Conservation (phyloP, 306 rosid species). For the Rosa rugosa region DNA sequence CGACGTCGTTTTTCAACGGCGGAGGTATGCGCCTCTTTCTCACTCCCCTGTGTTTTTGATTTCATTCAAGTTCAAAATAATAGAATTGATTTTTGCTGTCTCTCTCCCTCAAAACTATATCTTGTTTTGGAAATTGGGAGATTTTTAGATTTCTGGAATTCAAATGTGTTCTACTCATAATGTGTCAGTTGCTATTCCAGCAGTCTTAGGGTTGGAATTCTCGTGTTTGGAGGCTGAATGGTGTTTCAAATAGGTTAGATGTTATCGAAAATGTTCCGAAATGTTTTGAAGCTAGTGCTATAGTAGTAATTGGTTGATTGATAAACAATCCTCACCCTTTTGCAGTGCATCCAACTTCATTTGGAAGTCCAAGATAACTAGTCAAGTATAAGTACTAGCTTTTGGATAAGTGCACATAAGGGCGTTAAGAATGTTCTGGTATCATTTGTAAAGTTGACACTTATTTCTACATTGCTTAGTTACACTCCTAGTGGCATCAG, state of each 20-base stretch:
- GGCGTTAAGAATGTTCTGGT: not conserved
- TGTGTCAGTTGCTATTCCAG: too few species aligned
- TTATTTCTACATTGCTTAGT: not conserved
- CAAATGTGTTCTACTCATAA: too few species aligned
- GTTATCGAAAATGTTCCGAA: too few species aligned
- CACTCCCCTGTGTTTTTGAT: not conserved
- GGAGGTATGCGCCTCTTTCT: slow-evolving; percentile 32
- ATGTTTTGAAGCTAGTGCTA: too few species aligned
- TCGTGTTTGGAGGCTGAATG: too few species aligned
- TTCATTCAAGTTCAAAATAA: not conserved
- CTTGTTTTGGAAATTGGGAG: too few species aligned
- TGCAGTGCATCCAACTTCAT: not conserved
- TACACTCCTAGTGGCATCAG: not conserved
- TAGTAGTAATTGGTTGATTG: not conserved
- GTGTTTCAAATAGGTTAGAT: too few species aligned
- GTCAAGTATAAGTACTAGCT: not conserved
- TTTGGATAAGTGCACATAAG: not conserved
- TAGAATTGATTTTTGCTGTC: not conserved
- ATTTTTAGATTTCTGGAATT: too few species aligned
- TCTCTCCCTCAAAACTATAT: too few species aligned
- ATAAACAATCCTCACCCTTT: not conserved
- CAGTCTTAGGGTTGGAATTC: too few species aligned
- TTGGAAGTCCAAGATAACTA: not conserved
- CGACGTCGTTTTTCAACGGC: slow-evolving; percentile 57
- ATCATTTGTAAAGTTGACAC: not conserved